Percentiles rank a stretch among this genome's conserved stretches.
Evolutionary conservation across 208 protist species (phyloP).

Genomic region (Ichthyophonus hoferi): DNA sequence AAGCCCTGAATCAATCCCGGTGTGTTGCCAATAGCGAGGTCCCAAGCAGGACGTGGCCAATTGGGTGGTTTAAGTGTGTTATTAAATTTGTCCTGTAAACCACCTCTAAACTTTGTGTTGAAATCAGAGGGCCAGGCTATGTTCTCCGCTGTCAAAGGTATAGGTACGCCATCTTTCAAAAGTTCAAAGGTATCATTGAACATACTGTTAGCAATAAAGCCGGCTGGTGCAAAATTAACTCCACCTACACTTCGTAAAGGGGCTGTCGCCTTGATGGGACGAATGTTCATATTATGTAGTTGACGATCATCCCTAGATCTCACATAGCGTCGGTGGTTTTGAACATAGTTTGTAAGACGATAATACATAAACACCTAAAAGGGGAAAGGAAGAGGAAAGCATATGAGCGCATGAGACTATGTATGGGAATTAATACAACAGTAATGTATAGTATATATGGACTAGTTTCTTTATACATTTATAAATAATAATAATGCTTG

Average conservation of each 20-base stretch:
- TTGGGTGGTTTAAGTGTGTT: not conserved
- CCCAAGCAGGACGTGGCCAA: not conserved
- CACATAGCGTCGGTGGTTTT: conserved; percentile 92
- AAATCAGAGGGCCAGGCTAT: conserved; percentile 87
- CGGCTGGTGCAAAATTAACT: conserved; percentile 73
- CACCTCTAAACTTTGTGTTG: conserved; percentile 71
- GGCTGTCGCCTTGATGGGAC: not conserved
- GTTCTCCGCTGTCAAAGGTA: conserved; percentile 67
- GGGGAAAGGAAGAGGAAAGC: no score
- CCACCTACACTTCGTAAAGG: not conserved
- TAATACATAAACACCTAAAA: conserved; percentile 34
- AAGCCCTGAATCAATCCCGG: not conserved
- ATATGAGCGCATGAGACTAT: no score
- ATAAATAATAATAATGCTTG: no score
- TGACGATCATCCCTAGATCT: conserved; percentile 61
- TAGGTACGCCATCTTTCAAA: not conserved
- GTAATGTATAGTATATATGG: no score
- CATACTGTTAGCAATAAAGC: conserved; percentile 88
- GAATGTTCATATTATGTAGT: conserved; percentile 40
- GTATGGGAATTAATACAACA: no score
- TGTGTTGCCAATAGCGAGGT: not conserved
- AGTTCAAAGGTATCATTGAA: conserved; percentile 80
- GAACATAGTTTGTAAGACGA: conserved; percentile 75
- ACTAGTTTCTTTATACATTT: no score
- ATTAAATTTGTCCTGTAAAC: not conserved